A percentile compares a stretch with the other conserved stretches of the same genome.
Evolutionary conservation across 179 eudicot species (phyloP).

Genomic region (Spergularia azorica): DNA sequence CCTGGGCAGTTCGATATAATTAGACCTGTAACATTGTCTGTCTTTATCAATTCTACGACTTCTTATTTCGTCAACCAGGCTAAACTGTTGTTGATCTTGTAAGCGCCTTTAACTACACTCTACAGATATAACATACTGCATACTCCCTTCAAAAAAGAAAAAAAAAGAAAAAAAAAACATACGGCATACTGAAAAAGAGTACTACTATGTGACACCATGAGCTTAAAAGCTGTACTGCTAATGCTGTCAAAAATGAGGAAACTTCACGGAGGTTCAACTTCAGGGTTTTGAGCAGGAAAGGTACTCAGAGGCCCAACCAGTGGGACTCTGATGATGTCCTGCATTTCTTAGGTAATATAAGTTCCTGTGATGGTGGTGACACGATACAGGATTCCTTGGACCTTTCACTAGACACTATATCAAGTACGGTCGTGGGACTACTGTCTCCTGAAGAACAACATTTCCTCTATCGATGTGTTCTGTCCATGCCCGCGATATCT

Average conservation of each 20-base stretch:
- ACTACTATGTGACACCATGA: not conserved
- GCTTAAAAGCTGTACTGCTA: no score
- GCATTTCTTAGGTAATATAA: conserved; percentile 29
- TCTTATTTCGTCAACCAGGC: no score
- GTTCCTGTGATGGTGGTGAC: conserved; percentile 4
- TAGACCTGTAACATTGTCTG: no score
- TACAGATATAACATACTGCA: no score
- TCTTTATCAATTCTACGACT: no score
- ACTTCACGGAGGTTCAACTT: conserved; percentile 14
- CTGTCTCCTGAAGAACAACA: conserved; percentile 9
- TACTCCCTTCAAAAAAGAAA: no score
- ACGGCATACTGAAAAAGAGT: not conserved
- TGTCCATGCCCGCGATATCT: conserved; percentile 30
- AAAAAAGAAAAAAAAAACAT: no score
- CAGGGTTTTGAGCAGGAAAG: conserved; percentile 7
- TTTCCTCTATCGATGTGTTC: conserved; percentile 22
- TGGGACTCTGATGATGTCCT: conserved; percentile 21
- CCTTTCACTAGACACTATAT: conserved; percentile 21
- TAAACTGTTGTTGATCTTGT: no score
- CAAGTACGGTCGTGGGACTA: conserved; percentile 28
- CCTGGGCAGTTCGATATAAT: no score
- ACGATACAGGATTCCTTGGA: conserved; percentile 4
- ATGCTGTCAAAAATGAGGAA: conserved; percentile 8
- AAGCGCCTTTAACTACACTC: no score
- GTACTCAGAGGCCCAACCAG: conserved; percentile 6